phyloP scores from a whole-genome alignment of 2,329 filamentous ascomycete species.

The Nemania sp. region DNA sequence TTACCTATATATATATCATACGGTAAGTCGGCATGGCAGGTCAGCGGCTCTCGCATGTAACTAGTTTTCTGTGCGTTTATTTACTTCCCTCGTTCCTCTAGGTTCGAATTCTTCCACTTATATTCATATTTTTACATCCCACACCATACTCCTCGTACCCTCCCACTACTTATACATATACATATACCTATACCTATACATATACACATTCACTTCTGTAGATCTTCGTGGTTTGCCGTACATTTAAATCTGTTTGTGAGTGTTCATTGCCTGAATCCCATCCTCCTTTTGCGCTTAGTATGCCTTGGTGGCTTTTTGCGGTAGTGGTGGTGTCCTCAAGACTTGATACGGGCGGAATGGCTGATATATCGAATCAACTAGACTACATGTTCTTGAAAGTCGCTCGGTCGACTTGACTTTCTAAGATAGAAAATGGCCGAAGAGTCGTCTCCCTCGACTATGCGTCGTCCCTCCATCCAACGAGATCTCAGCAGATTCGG shows the following conservation, averaged over 20 bases:
- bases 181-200: background rate
- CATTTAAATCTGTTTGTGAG: conserved; percentile 3
- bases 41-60: conserved; percentile 18
- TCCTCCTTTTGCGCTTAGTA: background rate
- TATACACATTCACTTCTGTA: background rate
- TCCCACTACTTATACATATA: background rate
- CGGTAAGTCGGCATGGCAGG: conserved; percentile 5
- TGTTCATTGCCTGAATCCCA: background rate
- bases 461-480: conserved; percentile 34
- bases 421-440: conserved; percentile 25
- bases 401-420: background rate
- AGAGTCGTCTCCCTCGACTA: conserved; percentile 20
- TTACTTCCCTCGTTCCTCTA: conserved; percentile 8
- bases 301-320: background rate
- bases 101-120: background rate
- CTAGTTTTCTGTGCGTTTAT: conserved; percentile 15
- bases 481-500: conserved; percentile 53
- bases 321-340: background rate
- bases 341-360: background rate
- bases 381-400: background rate
- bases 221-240: background rate
- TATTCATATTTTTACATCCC: background rate
- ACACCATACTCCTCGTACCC: conserved; percentile 2
- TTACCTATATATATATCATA: conserved; percentile 27
- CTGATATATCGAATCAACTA: conserved; percentile 15